Base-by-base conservation (phyloP, 169 alveolate species). In the Cryptosporidium xiaoi region DNA sequence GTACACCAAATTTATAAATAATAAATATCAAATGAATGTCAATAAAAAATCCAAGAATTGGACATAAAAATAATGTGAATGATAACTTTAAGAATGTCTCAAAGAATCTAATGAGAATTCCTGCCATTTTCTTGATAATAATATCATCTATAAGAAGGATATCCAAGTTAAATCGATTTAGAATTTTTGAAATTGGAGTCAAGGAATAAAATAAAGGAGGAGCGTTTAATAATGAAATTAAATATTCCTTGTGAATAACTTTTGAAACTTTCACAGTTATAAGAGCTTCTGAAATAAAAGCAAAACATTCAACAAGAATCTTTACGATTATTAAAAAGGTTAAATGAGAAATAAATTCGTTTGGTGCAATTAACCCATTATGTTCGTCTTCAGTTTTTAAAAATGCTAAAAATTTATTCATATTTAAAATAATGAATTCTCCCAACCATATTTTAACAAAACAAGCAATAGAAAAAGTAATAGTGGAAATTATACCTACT, bases 81-180 rank as follows among this genome's bases (percentile, higher is more conserved):
- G 2, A 10, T 40, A 71, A 15, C 3, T 71, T 67, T 33, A 71
- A 15, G 13, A 71, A 18, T 56, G 84, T 67, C 6, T 71, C 69
- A 29, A 71, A 34, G 20, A 71, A 24, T 18, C 69, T 46, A 24
- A 71, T 56, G n/a, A 71, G n/a, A 12, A 71, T 62, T 4, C 84
- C 84, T 24, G 46, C 71, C 20, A 71, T 71, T 31, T 71, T 71
- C 20, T 58, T 27, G 20, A 71, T 51, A 31, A 71, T 20, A 0
- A 53, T 34, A 18, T 71, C 69, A 34, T 71, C 84, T 16, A 71
- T 16, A 16, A 34, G 34, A 15, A 71, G 58, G 6, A 71, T 7
- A 44, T 71, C 84, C 34, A 71, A 33, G 34, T 71, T 71, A 56
- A 71, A 71, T 10, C 69, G 62, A 65, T 34, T 71, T 24, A 71